Percentiles rank a stretch among this genome's conserved stretches.
Evolutionary conservation across 345 rosid genomes (phyloP).

Genomic region (Salix exigua): DNA sequence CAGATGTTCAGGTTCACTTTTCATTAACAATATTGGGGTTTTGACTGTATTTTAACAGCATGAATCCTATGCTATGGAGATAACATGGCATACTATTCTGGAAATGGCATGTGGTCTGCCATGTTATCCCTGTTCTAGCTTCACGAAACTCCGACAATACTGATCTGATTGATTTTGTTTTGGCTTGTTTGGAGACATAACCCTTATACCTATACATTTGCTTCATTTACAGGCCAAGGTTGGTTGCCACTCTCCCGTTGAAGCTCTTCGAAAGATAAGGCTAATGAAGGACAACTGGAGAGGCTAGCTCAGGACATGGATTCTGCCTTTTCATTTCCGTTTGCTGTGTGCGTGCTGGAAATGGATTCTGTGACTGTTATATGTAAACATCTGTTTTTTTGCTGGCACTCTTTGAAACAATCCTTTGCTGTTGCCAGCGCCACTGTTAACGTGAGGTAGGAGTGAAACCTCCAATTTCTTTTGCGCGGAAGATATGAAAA

Average conservation of each 20-base stretch:
- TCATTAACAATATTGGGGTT: neutral
- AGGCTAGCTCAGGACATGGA: conserved; percentile 31
- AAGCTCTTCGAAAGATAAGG: conserved; percentile 60
- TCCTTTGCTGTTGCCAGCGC: neutral
- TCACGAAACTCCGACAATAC: neutral
- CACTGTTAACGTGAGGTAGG: no score
- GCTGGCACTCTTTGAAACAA: no score
- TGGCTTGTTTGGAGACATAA: neutral
- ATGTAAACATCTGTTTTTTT: neutral
- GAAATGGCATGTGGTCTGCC: neutral
- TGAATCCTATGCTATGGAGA: neutral
- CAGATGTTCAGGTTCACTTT: conserved; percentile 49
- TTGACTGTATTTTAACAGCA: neutral
- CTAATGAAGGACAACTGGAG: conserved; percentile 72
- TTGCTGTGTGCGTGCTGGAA: neutral
- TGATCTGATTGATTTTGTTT: neutral
- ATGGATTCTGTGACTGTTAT: neutral
- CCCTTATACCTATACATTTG: neutral
- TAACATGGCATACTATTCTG: neutral
- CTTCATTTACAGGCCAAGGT: conserved; percentile 43
- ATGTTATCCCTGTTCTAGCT: neutral
- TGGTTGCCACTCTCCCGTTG: conserved; percentile 58
- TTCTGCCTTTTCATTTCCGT: neutral
- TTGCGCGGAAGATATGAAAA: no score
- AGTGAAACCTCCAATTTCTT: no score